Conservation (phyloP, 2,329 filamentous ascomycete genomes). For the Colletotrichum noveboracense region DNA sequence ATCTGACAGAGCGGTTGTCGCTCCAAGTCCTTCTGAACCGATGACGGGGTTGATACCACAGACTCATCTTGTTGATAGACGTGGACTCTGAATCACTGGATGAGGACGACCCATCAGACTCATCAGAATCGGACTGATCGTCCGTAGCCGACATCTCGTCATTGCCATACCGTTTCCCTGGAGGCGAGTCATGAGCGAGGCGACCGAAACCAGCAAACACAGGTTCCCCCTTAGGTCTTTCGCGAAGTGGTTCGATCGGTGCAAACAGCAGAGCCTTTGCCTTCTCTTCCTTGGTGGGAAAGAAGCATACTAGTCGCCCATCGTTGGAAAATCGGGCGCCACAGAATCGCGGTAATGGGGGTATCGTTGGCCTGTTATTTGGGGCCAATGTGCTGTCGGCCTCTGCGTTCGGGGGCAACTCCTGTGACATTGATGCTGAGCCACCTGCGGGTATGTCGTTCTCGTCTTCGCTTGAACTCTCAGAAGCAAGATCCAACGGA, state of each 20-base stretch:
- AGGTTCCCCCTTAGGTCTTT: slow-evolving; percentile 58
- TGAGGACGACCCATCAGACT: slow-evolving; percentile 51
- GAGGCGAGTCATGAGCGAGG: slow-evolving; percentile 55
- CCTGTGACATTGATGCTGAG: slow-evolving; percentile 66
- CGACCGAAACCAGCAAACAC: slow-evolving; percentile 64
- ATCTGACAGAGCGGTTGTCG: slow-evolving; percentile 62
- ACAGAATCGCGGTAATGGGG: slow-evolving; percentile 62
- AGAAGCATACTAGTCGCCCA: slow-evolving; percentile 70
- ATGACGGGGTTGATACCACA: slow-evolving; percentile 60
- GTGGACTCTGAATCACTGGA: slow-evolving; percentile 68
- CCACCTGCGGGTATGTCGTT: slow-evolving; percentile 56
- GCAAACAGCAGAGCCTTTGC: slow-evolving; percentile 55
- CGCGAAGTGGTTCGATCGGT: slow-evolving; percentile 48
- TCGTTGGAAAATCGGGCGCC: slow-evolving; percentile 67
- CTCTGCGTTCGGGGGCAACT: slow-evolving; percentile 60
- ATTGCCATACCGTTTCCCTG: slow-evolving; percentile 49
- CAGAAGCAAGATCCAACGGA: slow-evolving; percentile 64
- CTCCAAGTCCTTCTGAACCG: slow-evolving; percentile 61
- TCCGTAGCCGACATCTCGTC: slow-evolving; percentile 59
- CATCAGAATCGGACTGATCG: slow-evolving; percentile 56
- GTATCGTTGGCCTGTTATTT: slow-evolving; percentile 56
- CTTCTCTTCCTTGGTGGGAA: slow-evolving; percentile 70
- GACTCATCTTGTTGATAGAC: slow-evolving; percentile 62
- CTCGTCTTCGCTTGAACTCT: slow-evolving; percentile 87
- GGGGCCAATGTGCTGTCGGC: slow-evolving; percentile 58